Conservation (phyloP, 2,329 filamentous ascomycete species). For the Colletotrichum sp. region DNA sequence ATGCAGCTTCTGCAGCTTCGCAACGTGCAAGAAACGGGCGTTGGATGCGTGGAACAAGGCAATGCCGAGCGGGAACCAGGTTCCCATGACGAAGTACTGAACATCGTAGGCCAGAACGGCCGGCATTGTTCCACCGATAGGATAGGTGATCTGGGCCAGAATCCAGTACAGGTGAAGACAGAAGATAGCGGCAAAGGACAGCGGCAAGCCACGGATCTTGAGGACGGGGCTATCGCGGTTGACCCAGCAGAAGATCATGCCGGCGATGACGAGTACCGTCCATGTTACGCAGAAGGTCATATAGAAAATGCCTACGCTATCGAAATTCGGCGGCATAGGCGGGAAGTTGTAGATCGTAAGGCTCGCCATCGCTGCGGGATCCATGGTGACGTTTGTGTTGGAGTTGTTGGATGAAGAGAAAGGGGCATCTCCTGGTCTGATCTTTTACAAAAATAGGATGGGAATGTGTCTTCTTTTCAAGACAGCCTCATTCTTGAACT, state of each 20-base stretch:
- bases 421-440: background rate
- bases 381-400: background rate
- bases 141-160: conserved; percentile 46
- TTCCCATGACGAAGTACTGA: conserved; percentile 66
- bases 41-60: conserved; percentile 64
- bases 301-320: conserved; percentile 33
- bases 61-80: conserved; percentile 62
- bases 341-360: conserved; percentile 35
- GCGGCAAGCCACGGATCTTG: conserved; percentile 42
- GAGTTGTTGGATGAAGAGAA: background rate
- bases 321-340: conserved; percentile 27
- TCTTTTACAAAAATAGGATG: background rate
- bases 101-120: conserved; percentile 47
- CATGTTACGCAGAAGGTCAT: conserved; percentile 30
- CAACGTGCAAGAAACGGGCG: conserved; percentile 55
- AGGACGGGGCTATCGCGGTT: conserved; percentile 40
- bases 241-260: conserved; percentile 37
- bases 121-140: conserved; percentile 45
- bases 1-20: conserved; percentile 47
- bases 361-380: background rate
- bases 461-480: background rate
- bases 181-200: conserved; percentile 45
- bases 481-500: background rate
- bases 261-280: conserved; percentile 34
- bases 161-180: conserved; percentile 44